Conservation (phyloP, 1,284 basidiomycete genomes). For the Agroathelia rolfsii region DNA sequence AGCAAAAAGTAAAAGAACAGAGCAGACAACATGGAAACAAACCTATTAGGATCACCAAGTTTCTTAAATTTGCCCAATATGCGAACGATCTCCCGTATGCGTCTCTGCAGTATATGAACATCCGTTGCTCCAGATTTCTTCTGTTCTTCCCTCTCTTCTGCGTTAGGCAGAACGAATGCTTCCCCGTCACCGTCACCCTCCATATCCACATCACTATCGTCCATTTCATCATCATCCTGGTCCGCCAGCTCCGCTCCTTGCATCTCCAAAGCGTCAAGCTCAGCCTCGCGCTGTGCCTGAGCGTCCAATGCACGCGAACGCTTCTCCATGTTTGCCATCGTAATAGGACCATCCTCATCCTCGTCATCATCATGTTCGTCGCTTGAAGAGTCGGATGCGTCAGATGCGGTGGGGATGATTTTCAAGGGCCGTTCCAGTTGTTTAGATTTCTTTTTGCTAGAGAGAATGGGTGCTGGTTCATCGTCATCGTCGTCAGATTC, state of each 20-base stretch:
- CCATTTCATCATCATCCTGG: constrained; percentile 44
- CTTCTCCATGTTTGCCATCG: constrained; percentile 69
- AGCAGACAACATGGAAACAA: constrained; percentile 1
- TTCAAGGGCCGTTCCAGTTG: constrained; percentile 36
- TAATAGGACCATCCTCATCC: constrained; percentile 49
- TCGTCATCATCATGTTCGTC: constrained; percentile 38
- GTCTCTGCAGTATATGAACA: constrained; percentile 75
- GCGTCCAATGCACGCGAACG: constrained; percentile 66
- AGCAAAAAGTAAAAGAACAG: constrained; percentile 8
- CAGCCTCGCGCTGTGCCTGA: constrained; percentile 54
- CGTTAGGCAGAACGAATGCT: constrained; percentile 69
- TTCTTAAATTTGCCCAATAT: constrained; percentile 72
- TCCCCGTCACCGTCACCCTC: constrained; percentile 51
- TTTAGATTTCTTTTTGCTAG: constrained; percentile 43
- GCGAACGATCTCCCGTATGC: constrained; percentile 83
- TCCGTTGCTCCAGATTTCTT: constrained; percentile 65
- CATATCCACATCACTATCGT: constrained; percentile 46
- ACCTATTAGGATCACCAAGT: too few relatives aligned
- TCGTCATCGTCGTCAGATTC: constrained; percentile 58
- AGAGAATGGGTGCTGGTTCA: constrained; percentile 20
- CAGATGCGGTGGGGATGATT: constrained; percentile 41
- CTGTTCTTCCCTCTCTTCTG: constrained; percentile 76
- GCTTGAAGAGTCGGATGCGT: constrained; percentile 30
- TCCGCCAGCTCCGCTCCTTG: constrained; percentile 41
- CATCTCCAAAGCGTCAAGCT: constrained; percentile 57